phyloP scores from a whole-genome alignment of 2,329 filamentous ascomycete genomes.

The Pseudogymnoascus sp. region DNA sequence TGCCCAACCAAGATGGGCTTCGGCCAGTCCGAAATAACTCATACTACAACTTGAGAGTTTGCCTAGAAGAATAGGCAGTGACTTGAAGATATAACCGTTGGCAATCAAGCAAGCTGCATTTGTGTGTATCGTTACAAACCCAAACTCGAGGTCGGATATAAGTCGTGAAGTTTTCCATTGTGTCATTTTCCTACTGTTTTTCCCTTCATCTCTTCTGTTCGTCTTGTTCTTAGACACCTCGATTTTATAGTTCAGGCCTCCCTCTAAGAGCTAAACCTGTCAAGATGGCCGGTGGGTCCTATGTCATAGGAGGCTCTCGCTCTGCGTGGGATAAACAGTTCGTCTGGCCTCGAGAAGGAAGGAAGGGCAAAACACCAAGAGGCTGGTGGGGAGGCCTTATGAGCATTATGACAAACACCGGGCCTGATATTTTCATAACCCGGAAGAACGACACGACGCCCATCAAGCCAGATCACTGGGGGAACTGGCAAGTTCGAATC shows the following conservation, averaged over 20 bases:
- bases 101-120: slow-evolving; percentile 5
- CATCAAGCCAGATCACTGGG: slow-evolving; percentile 25
- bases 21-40: background rate
- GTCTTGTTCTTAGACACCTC: background rate
- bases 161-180: background rate
- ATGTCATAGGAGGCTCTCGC: background rate
- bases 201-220: background rate
- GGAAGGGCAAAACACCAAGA: slow-evolving; percentile 16
- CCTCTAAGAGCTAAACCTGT: slow-evolving; percentile 16
- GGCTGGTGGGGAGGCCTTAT: slow-evolving; percentile 23
- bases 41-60: background rate
- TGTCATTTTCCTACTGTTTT: background rate
- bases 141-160: background rate
- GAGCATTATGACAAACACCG: slow-evolving; percentile 31
- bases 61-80: background rate
- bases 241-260: background rate
- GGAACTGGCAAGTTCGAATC: slow-evolving; percentile 23
- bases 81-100: background rate
- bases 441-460: slow-evolving; percentile 15
- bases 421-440: slow-evolving; percentile 37
- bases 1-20: background rate
- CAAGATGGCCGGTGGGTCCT: slow-evolving; percentile 27
- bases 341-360: slow-evolving; percentile 9
- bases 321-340: slow-evolving; percentile 9
- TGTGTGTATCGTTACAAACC: slow-evolving; percentile 7